Conservation (phyloP, 176 grass and related monocot species). For the Hsuehochloa calcarea region DNA sequence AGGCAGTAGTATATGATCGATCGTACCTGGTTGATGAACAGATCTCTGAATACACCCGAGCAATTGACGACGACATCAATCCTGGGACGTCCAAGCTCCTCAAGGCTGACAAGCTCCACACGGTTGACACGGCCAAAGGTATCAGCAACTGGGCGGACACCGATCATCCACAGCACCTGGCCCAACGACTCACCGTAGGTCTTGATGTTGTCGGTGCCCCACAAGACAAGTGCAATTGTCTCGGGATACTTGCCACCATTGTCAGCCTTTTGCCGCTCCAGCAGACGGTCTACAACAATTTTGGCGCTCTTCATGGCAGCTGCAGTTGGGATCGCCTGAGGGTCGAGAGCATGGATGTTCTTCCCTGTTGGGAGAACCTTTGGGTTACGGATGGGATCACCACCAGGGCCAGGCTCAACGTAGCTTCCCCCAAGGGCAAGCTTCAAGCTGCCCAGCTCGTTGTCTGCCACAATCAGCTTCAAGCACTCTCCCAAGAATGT, state of each 20-base stretch:
- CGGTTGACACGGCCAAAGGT: slow-evolving; percentile 94
- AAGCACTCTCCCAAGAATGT: slow-evolving; percentile 82
- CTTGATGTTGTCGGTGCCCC: slow-evolving; percentile 99
- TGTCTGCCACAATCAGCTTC: slow-evolving; percentile 80
- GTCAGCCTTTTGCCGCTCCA: slow-evolving; percentile 88
- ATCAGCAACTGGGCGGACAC: slow-evolving; percentile 74
- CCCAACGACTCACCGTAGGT: slow-evolving; percentile 93
- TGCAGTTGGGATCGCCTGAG: slow-evolving; percentile 82
- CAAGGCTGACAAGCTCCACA: slow-evolving; percentile 82
- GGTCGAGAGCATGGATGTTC: slow-evolving; percentile 98
- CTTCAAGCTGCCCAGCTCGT: slow-evolving; percentile 89
- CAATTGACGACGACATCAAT: slow-evolving; percentile 97
- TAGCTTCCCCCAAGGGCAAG: slow-evolving; percentile 88
- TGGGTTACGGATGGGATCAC: slow-evolving; percentile 92
- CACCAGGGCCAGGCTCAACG: slow-evolving; percentile 87
- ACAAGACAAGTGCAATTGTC: slow-evolving; percentile 95
- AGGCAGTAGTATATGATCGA: too few relatives aligned
- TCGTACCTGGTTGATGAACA: slow-evolving; percentile 98
- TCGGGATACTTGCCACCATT: slow-evolving; percentile 89
- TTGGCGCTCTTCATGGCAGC: slow-evolving; percentile 97
- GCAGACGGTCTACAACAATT: slow-evolving; percentile 79
- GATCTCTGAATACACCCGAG: slow-evolving; percentile 96
- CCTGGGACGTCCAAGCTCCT: slow-evolving; percentile 91
- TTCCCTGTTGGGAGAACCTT: slow-evolving; percentile 97
- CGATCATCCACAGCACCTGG: slow-evolving; percentile 97